A percentile compares a stretch with the other conserved stretches of the same genome.
phyloP scores from a whole-genome alignment of 768 basidiomycete species.

The Macrolepiota dolichaula region DNA sequence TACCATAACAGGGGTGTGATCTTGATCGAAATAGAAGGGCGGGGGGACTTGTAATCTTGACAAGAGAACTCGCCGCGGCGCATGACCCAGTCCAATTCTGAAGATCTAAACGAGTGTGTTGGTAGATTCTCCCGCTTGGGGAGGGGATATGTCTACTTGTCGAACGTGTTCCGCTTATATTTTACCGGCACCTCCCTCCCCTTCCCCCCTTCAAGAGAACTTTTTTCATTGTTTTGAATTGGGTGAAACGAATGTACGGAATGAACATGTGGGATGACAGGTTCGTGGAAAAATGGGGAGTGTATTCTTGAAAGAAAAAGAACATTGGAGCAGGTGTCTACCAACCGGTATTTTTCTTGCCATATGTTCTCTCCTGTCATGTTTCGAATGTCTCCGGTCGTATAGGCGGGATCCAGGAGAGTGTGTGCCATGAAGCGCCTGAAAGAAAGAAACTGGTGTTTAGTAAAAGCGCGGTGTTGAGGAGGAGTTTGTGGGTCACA shows the following conservation, averaged over 20 bases:
- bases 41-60: background rate
- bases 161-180: conserved; percentile 1
- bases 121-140: background rate
- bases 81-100: background rate
- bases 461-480: background rate
- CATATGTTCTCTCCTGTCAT: background rate
- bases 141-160: background rate
- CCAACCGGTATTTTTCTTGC: background rate
- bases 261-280: background rate
- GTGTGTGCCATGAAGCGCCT: too few species aligned
- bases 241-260: background rate
- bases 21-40: conserved; percentile 4
- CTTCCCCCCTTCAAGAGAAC: background rate
- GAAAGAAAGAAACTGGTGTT: background rate
- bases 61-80: conserved; percentile 1
- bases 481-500: background rate
- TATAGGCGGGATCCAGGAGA: background rate
- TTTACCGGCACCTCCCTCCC: background rate
- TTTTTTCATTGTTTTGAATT: background rate
- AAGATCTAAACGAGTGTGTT: background rate
- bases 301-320: background rate
- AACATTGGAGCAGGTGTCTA: background rate
- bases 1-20: conserved; percentile 4
- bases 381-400: background rate
- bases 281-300: background rate